phyloP scores from a whole-genome alignment of 1,139 yeast genomes.

The Eremothecium gossypii region DNA sequence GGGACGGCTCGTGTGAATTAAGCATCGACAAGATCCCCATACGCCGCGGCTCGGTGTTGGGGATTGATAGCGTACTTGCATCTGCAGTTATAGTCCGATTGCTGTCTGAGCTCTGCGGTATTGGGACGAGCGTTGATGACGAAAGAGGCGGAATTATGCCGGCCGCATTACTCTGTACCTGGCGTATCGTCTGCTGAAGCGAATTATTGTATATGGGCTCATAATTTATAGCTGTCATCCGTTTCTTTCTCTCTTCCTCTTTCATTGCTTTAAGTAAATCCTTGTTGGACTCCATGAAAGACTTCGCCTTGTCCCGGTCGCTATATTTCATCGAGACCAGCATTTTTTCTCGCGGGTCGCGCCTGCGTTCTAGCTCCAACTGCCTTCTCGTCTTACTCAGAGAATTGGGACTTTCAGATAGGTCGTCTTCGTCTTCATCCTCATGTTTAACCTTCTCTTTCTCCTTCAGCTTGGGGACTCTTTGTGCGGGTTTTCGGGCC shows the following conservation, averaged over 20 bases:
- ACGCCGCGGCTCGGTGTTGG: conserved; percentile 10
- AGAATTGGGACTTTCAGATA: conserved; percentile 1
- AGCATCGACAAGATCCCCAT: conserved; percentile 22
- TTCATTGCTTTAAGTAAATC: conserved; percentile 26
- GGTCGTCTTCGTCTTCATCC: conserved; percentile 3
- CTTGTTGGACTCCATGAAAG: conserved; percentile 28
- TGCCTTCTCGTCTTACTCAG: conserved; percentile 14
- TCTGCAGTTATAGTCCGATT: conserved; percentile 5
- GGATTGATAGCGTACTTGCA: conserved; percentile 1
- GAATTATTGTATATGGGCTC: conserved; percentile 7
- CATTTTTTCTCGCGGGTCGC: conserved; percentile 28
- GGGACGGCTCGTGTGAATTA: conserved; percentile 13
- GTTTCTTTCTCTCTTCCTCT: conserved; percentile 27
- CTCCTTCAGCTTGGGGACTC: neutral
- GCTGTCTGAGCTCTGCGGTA: conserved; percentile 6
- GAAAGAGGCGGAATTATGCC: conserved; percentile 7
- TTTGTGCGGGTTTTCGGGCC: neutral
- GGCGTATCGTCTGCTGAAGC: conserved; percentile 3
- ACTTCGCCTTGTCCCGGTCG: conserved; percentile 26
- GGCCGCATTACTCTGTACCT: conserved; percentile 4
- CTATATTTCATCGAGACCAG: conserved; percentile 28
- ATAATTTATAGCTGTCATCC: conserved; percentile 20
- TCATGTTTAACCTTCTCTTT: neutral
- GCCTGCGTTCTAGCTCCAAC: conserved; percentile 23
- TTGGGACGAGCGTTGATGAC: conserved; percentile 2